Base-by-base conservation (phyloP, 441 rosid genomes). In the Euphorbia schlechtendalii region DNA sequence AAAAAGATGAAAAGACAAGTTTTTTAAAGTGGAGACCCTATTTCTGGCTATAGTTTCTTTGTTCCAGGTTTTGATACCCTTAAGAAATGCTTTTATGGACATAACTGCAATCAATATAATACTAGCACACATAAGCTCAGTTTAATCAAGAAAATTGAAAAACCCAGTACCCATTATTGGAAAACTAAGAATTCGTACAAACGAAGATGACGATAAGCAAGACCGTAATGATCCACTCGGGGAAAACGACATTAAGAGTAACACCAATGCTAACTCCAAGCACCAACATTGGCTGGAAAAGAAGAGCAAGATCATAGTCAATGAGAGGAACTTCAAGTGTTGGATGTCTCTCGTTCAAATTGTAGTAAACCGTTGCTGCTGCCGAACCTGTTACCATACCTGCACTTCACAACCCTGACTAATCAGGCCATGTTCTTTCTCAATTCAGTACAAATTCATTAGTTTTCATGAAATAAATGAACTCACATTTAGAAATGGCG, bases 301-400 rank as follows among this genome's bases (percentile, higher is more conserved):
- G 73, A 67, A 85, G 86, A 1, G 85, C 86, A 22, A 85, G 51
- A 52, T 85, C 87, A 53, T 81, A 83, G 69, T 85, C 90, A 11
- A 79, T 85, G 17, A 83, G 52, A 10, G 87, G 84, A 55, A 77
- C 4, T 12, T 81, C 84, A 38, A 79, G 77, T 14, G 85, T 74
- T 2, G 90, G 90, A 78, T 85, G 87, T 73, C 82, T 79, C 45
- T 63, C 79, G 60, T 71, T 80, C 55, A 83, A 58, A 43, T 83
- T 85, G 72, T 81, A 85, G 72, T 63, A 75, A 18, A 81, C 85
- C 3, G 85, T 79, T 12, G 85, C 58, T 27, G 72, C 78, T 8
- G 87, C 82, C 13, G 87, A 80, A 17, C 90, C 90, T 12, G 81
- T 82, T 24, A 85, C 76, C 90, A 85, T 85, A 54, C 80, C 87